Evolutionary conservation across 345 rosid species (phyloP).

Genomic region (Litchi chinensis): DNA sequence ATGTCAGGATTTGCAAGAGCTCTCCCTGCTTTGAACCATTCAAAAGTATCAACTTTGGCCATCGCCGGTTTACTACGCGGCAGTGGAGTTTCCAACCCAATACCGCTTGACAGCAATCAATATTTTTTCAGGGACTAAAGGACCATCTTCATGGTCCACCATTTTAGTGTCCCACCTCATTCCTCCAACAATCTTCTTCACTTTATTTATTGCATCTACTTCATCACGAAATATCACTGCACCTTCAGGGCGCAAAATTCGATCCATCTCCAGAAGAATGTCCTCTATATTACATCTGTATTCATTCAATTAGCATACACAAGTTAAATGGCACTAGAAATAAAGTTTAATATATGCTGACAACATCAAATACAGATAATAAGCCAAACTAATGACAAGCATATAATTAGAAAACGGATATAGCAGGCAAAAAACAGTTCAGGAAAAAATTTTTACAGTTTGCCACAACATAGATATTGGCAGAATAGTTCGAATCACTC

Average conservation of each 20-base stretch:
- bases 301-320: constrained; percentile 1
- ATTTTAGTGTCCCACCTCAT: constrained; percentile 96
- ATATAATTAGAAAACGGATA: not conserved
- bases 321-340: constrained; percentile 7
- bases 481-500: not conserved
- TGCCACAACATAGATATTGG: not conserved
- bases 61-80: constrained; percentile 33
- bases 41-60: not conserved
- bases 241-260: constrained; percentile 97
- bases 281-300: constrained; percentile 82
- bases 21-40: not conserved
- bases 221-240: constrained; percentile 88
- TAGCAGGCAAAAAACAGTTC: not conserved
- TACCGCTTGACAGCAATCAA: constrained; percentile 94
- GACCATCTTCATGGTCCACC: constrained; percentile 99
- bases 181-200: constrained; percentile 71
- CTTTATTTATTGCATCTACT: constrained; percentile 79
- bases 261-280: constrained; percentile 96
- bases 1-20: constrained; percentile 1
- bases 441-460: not conserved
- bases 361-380: not conserved
- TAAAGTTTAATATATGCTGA: not conserved
- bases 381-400: not conserved
- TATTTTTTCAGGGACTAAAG: constrained; percentile 87
- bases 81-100: constrained; percentile 90